Evolutionary conservation across 768 basidiomycete species (phyloP).

Genomic region (Lentinula sp.): DNA sequence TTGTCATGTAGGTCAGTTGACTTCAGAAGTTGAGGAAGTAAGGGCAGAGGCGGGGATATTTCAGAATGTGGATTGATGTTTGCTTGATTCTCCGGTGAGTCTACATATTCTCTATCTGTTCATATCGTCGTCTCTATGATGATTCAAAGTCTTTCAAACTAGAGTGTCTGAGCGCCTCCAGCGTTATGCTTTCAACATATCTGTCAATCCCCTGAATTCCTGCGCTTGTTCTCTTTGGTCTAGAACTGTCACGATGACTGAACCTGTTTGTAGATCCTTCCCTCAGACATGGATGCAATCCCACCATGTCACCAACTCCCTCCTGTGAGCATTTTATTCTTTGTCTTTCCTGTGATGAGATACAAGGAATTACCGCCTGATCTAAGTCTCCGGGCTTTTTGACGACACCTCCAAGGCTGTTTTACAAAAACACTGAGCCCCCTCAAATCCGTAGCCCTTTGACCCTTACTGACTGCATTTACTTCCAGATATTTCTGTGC

Average conservation of each 20-base stretch:
- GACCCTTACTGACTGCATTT: background rate
- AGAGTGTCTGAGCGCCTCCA: conserved; percentile 81
- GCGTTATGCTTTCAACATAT: conserved; percentile 66
- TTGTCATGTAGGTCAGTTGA: background rate
- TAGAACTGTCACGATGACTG: background rate
- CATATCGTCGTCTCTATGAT: conserved; percentile 29
- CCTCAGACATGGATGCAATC: background rate
- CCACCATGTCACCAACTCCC: background rate
- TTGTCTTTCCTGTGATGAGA: conserved; percentile 43
- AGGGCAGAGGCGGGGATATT: too few species aligned
- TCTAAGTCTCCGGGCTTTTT: conserved; percentile 34
- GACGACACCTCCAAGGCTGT: conserved; percentile 85
- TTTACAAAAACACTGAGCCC: conserved; percentile 57
- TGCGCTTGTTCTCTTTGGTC: background rate
- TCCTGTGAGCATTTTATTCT: conserved; percentile 25
- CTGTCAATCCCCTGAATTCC: conserved; percentile 51
- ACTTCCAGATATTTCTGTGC: background rate
- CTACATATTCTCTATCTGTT: background rate
- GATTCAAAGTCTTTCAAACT: conserved; percentile 76
- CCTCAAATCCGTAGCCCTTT: background rate
- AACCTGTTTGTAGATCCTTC: background rate
- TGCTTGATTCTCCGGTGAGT: background rate
- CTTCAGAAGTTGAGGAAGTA: too few species aligned
- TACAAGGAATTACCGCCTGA: conserved; percentile 88
- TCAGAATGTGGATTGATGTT: background rate